Evolutionary conservation across 2,329 filamentous ascomycete genomes (phyloP), one percentile per base, ranked within the genome.

Genomic region (Alternaria panax): DNA sequence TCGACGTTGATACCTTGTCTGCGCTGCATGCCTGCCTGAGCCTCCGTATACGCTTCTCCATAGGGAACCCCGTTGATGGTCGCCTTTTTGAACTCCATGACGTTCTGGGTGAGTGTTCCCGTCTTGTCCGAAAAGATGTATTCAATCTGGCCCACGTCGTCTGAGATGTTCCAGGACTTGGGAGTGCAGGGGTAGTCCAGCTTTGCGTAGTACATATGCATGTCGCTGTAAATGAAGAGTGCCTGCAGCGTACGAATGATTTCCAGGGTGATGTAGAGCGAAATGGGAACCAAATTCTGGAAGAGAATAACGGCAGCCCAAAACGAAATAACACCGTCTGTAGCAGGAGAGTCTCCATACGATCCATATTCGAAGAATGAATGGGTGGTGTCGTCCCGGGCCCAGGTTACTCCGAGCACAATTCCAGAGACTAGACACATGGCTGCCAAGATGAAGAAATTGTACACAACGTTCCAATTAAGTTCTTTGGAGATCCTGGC

Each of bases 71-170:
- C 94, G 72, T 98, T 98, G 79, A 99, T 90, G 0, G 93, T 96
- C 55, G 91, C 93, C 79, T 99, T 99, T 79, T 98, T 99, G 86
- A 98, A 99, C 78, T 99, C 96, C 95, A 96, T 96, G 53, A 96
- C 91, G 75, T 96, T 96, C 72, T 96, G 92, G 0, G 92, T 96
- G 65, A 96, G 81, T 2, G 92, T 96, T 59, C 92, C 92, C 0
- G 92, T 96, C 80, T 96, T 96, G 83, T 96, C 92, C 0, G 92
- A 97, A 79, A 99, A 99, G 67, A 99, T 97, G 82, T 98, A 99
- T 79, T 98, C 95, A 63, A 99, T 97, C 80, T 99, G 95, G 12
- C 95, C 95, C 46, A 99, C 85, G 71, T 99, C 96, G 74, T 99
- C 95, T 1, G 94, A 98, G 51, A 99, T 98, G 75, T 98, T 99